phyloP scores from a whole-genome alignment of 1,284 basidiomycete genomes.

The Lentinula novae-zelandiae region DNA sequence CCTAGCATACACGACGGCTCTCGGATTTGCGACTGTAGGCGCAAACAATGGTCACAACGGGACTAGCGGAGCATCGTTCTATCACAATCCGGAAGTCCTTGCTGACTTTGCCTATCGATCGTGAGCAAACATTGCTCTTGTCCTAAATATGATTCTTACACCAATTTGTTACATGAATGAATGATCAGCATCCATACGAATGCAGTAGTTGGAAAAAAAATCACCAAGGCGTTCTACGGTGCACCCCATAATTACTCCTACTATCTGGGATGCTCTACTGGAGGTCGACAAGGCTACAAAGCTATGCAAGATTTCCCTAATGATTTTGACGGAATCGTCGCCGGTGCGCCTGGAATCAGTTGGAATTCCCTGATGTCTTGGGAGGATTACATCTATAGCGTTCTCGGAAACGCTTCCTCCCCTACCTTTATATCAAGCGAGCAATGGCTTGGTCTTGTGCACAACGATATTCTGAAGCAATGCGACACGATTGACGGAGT shows the following conservation, averaged over 20 bases:
- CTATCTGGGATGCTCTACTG: constrained; percentile 21
- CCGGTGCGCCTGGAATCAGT: constrained; percentile 15
- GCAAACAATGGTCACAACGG: constrained; percentile 15
- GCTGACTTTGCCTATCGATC: constrained; percentile 13
- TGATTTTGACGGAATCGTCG: constrained; percentile 21
- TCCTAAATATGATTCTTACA: not conserved
- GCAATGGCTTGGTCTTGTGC: constrained; percentile 10
- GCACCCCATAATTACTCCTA: constrained; percentile 12
- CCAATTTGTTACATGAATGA: not conserved
- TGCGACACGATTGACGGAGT: constrained; percentile 30
- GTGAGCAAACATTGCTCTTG: not conserved
- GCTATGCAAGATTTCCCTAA: constrained; percentile 17
- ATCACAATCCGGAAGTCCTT: constrained; percentile 8
- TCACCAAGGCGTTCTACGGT: constrained; percentile 16
- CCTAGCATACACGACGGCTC: constrained; percentile 6
- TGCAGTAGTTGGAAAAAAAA: constrained; percentile 16
- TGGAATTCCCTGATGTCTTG: constrained; percentile 13
- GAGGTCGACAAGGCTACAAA: constrained; percentile 19
- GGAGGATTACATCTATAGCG: constrained; percentile 5
- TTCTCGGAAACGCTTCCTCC: not conserved
- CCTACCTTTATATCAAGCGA: constrained; percentile 12
- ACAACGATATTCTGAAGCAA: constrained; percentile 17
- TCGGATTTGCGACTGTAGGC: constrained; percentile 13
- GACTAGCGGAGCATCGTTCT: constrained; percentile 10
- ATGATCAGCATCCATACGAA: constrained; percentile 11